These are phyloP conservation scores for Ophidiomyces ophidiicola DNA, from an alignment of 2,329 filamentous ascomycete species.

Conservation along the genomic window DNA sequence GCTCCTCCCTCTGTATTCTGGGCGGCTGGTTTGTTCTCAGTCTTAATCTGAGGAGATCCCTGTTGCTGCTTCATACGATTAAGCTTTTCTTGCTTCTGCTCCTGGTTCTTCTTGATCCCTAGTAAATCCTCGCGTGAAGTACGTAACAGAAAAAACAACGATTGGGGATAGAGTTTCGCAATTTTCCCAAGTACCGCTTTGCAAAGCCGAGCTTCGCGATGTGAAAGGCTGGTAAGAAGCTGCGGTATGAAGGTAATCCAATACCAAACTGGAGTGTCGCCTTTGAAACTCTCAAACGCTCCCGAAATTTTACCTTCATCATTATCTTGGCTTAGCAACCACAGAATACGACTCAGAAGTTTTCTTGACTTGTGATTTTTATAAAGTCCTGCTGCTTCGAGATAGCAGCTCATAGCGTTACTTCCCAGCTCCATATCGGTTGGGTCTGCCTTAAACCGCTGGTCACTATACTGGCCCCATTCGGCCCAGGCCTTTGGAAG, in stretches of 20 bases:
- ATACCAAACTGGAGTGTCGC: constrained; percentile 95
- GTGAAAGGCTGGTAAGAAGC: constrained; percentile 75
- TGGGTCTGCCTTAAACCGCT: constrained; percentile 85
- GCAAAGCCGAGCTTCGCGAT: constrained; percentile 80
- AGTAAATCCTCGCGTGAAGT: constrained; percentile 92
- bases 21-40: constrained; percentile 19
- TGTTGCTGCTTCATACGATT: constrained; percentile 52
- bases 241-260: constrained; percentile 99
- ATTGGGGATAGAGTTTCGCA: constrained; percentile 88
- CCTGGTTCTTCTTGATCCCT: constrained; percentile 79
- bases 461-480: constrained; percentile 97
- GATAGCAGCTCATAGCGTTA: constrained; percentile 87
- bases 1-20: constrained; percentile 8
- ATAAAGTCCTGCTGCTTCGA: constrained; percentile 91
- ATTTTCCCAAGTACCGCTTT: constrained; percentile 82
- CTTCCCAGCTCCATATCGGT: constrained; percentile 69
- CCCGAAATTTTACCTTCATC: constrained; percentile 67
- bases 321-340: constrained; percentile 90
- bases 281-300: constrained; percentile 93
- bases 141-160: constrained; percentile 86
- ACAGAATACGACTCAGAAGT: constrained; percentile 81
- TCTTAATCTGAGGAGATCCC: constrained; percentile 26
- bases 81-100: constrained; percentile 47
- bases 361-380: constrained; percentile 96
- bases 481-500: constrained; percentile 97